Evolutionary conservation across 1,284 basidiomycete genomes (phyloP), one percentile per base, ranked within the genome.

Genomic region (Moesziomyces globuligerus): DNA sequence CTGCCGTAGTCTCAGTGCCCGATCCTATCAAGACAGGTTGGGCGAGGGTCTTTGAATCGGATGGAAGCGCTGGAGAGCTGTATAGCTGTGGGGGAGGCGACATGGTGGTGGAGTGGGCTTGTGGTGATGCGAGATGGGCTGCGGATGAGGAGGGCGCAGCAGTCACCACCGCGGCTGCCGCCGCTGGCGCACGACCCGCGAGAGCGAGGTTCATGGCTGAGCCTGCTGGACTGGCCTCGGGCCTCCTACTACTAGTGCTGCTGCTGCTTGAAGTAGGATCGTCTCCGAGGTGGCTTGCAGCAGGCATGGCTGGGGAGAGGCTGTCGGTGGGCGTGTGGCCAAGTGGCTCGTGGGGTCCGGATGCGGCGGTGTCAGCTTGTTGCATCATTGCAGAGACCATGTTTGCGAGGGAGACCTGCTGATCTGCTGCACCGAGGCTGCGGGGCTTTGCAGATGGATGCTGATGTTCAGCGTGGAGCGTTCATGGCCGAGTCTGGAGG

Each of bases 1-100:
- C 23, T 13, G 42, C 4, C 1, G 36, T 40, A 9, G 51, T 10
- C 18, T 45, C 50, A 23, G 46, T 32, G 37, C 44, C 26, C 20
- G 62, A 37, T 13, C 56, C 23, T 29, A 62, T 60, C 21, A 58
- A 20, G 20, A 62, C 54, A 3, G 64, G 62, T 17, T 59, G 64
- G n/a, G 68, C 62, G 20, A 67, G 58, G 9, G 67, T 43, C 7
- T 48, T 67, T n/a, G 58, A 53, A 38, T 58, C 51, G 21, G 58
- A 43, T 6, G 69, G 58, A 17, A 52, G 24, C 4, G 69, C 46
- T 20, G 51, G 69, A 9, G 64, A 58, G 48, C 62, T 67, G 54
- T 55, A 67, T 3, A 72, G 59, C 24, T 62, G 61, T 20, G 45
- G 7, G 0, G 59, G 20, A 17, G 48, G 40, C 8, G 40, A 17